A percentile compares a stretch with the other conserved stretches of the same genome.
Conservation (phyloP, 768 basidiomycete species). For the Leccinellum albellum region DNA sequence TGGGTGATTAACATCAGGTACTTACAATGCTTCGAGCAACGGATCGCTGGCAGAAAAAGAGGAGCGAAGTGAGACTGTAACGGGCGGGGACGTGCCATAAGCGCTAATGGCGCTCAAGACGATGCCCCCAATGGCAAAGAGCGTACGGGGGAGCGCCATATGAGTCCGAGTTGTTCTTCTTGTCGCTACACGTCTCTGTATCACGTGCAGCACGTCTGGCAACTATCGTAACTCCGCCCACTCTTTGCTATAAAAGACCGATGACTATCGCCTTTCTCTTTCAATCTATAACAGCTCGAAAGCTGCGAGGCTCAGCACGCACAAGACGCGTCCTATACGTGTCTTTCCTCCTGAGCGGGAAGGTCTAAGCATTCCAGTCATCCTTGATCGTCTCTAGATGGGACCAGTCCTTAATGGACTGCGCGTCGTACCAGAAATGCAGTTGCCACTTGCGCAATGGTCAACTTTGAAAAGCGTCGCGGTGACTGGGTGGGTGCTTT, state of each 20-base stretch:
- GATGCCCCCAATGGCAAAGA: conserved; percentile 16
- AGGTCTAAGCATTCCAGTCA: conserved; percentile 32
- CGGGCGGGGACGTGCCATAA: conserved; percentile 28
- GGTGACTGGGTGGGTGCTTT: conserved; percentile 24
- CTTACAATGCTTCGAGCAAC: conserved; percentile 30
- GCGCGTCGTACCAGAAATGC: conserved; percentile 31
- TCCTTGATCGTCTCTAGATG: conserved; percentile 29
- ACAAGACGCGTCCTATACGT: conserved; percentile 17
- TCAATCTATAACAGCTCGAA: conserved; percentile 26
- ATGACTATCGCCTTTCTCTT: neutral
- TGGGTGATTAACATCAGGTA: neutral
- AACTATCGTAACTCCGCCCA: conserved; percentile 19
- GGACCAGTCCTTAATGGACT: conserved; percentile 25
- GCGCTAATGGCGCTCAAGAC: conserved; percentile 13
- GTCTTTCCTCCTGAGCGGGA: conserved; percentile 31
- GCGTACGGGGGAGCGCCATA: conserved; percentile 10
- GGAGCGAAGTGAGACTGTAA: conserved; percentile 27
- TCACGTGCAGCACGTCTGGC: conserved; percentile 21
- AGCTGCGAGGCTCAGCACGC: conserved; percentile 28
- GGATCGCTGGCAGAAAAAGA: conserved; percentile 27
- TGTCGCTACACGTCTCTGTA: conserved; percentile 11
- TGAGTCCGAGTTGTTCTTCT: neutral
- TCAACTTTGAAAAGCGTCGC: conserved; percentile 27
- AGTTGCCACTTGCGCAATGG: conserved; percentile 14
- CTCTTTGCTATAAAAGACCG: conserved; percentile 4